These are phyloP conservation scores for Daedaleopsis sinensis DNA, from an alignment of 768 basidiomycete genomes.

Conservation along the genomic window DNA sequence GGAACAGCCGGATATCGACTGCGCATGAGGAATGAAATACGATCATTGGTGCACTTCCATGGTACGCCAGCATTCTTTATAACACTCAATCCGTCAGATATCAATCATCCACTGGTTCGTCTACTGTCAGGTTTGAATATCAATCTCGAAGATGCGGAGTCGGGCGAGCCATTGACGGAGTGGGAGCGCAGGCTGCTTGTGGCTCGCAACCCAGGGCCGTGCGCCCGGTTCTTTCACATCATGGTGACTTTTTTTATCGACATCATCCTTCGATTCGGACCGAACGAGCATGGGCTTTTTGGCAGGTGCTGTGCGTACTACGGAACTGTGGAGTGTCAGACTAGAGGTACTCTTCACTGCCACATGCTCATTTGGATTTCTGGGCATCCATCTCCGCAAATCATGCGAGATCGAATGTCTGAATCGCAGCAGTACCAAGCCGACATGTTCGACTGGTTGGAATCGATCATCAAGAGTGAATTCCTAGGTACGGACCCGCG, in stretches of 20 bases:
- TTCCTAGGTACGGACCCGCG: not conserved
- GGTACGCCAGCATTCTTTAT: slow-evolving; percentile 5
- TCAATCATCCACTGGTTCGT: not conserved
- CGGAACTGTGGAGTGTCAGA: slow-evolving; percentile 33
- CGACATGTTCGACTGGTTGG: not conserved
- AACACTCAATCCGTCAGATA: slow-evolving; percentile 1
- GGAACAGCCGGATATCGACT: not conserved
- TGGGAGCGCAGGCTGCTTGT: not conserved
- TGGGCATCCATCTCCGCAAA: slow-evolving; percentile 27
- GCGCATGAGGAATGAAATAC: not conserved
- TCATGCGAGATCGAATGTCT: slow-evolving; percentile 14
- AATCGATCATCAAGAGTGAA: not conserved
- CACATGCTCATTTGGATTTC: slow-evolving; percentile 37
- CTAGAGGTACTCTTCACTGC: slow-evolving; percentile 34
- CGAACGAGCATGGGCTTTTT: slow-evolving; percentile 16
- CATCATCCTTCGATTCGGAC: not conserved
- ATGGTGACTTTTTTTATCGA: not conserved
- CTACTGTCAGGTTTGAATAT: not conserved
- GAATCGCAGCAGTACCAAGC: not conserved
- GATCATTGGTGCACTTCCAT: not conserved
- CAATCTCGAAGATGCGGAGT: not conserved
- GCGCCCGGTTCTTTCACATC: slow-evolving; percentile 1
- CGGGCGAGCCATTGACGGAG: not conserved
- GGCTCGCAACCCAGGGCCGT: not conserved
- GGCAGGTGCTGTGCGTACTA: slow-evolving; percentile 22